Conservation (phyloP, 345 rosid species). For the Populus davidiana region DNA sequence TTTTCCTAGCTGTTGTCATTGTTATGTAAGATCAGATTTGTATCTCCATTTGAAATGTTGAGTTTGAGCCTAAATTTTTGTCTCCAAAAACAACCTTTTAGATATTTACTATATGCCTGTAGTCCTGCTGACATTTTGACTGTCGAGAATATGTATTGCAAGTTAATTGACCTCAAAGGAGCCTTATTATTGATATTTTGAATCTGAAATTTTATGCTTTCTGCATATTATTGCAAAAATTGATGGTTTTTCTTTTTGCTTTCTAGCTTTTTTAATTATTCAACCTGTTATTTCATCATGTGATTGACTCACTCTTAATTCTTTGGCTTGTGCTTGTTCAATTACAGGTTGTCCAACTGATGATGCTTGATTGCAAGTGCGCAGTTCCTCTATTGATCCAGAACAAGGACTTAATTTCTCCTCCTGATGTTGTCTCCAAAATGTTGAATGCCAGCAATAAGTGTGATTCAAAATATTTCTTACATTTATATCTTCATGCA, state of each 20-base stretch:
- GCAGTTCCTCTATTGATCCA: slow-evolving; percentile 77
- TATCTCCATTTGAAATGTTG: slow-evolving; percentile 7
- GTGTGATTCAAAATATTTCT: slow-evolving; percentile 80
- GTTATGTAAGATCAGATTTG: neutral
- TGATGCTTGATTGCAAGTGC: slow-evolving; percentile 84
- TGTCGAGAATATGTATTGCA: neutral
- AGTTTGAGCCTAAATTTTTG: neutral
- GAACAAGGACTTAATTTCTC: slow-evolving; percentile 72
- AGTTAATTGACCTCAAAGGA: neutral
- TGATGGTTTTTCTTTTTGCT: neutral
- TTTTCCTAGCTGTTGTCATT: neutral
- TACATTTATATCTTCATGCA: slow-evolving; percentile 78
- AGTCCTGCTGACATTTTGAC: neutral
- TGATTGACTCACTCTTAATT: neutral
- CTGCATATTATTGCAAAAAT: neutral
- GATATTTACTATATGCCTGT: neutral
- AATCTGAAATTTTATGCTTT: neutral
- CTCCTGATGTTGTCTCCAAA: slow-evolving; percentile 81
- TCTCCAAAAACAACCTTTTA: neutral
- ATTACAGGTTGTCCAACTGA: slow-evolving; percentile 80
- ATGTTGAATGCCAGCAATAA: slow-evolving; percentile 52
- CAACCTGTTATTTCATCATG: neutral
- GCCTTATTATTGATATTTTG: neutral
- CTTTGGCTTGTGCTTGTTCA: slow-evolving; percentile 11
- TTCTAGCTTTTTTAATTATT: neutral